A percentile compares a stretch with the other conserved stretches of the same genome.
phyloP scores from a whole-genome alignment of 176 grass and related monocot genomes.

The Lolium multiflorum region DNA sequence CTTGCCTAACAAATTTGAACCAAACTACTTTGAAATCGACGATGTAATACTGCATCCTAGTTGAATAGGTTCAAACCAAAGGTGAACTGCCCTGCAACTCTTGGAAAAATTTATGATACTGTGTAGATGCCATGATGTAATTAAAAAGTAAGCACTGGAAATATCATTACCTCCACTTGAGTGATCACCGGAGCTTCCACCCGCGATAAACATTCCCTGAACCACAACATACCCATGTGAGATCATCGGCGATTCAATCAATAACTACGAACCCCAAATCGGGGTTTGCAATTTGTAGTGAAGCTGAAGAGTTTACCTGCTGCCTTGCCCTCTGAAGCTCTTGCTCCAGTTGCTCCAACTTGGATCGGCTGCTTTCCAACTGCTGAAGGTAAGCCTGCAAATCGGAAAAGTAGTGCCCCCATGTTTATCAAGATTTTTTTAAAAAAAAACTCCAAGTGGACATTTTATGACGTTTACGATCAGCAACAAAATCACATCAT shows the following conservation, averaged over 20 bases:
- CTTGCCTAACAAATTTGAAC: neutral
- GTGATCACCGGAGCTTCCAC: constrained; percentile 60
- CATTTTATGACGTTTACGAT: too few species aligned
- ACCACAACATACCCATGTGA: neutral
- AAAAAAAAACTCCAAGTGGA: too few species aligned
- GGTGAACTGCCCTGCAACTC: neutral
- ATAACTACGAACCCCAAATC: too few species aligned
- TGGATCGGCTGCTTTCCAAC: constrained; percentile 79
- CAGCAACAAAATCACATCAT: too few species aligned
- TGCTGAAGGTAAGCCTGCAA: constrained; percentile 84
- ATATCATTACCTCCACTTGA: constrained; percentile 66
- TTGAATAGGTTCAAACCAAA: neutral
- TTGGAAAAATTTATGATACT: neutral
- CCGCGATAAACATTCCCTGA: constrained; percentile 90
- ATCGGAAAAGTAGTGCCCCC: neutral
- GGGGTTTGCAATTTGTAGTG: neutral
- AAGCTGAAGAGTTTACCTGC: constrained; percentile 49
- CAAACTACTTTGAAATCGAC: neutral
- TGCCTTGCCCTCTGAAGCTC: constrained; percentile 90
- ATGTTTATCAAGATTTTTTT: too few species aligned
- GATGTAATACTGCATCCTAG: neutral
- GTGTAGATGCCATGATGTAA: neutral
- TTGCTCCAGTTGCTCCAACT: constrained; percentile 87
- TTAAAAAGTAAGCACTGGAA: neutral
- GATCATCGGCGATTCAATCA: neutral